A percentile compares a stretch with the other conserved stretches of the same genome.
Conservation (phyloP, 2,329 filamentous ascomycete genomes). For the Diaporthe destruens region DNA sequence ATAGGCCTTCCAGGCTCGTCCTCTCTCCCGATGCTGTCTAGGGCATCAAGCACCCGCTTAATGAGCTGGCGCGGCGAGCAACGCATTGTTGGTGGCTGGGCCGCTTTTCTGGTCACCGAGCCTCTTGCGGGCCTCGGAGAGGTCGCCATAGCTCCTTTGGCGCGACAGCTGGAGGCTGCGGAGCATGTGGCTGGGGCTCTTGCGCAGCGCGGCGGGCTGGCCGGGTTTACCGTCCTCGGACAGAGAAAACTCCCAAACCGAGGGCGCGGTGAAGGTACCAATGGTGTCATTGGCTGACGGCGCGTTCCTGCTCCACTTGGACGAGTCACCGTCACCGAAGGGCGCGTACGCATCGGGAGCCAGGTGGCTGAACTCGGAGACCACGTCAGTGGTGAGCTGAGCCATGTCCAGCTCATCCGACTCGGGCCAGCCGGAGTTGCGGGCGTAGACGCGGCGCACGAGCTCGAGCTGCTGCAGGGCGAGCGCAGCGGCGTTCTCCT, state of each 20-base stretch:
- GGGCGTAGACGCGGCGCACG: slow-evolving; percentile 41
- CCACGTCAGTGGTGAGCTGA: slow-evolving; percentile 39
- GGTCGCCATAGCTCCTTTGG: slow-evolving; percentile 41
- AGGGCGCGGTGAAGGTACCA: slow-evolving; percentile 39
- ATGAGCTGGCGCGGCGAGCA: slow-evolving; percentile 41
- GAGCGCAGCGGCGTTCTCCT: slow-evolving; percentile 41
- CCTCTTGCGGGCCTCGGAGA: slow-evolving; percentile 39
- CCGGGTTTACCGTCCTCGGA: slow-evolving; percentile 40
- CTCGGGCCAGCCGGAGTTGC: slow-evolving; percentile 42
- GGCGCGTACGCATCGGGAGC: slow-evolving; percentile 38
- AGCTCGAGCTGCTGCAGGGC: slow-evolving; percentile 42
- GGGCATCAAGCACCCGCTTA: slow-evolving; percentile 24
- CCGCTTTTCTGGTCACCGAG: slow-evolving; percentile 38
- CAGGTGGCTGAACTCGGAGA: slow-evolving; percentile 40
- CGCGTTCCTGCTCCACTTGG: slow-evolving; percentile 40
- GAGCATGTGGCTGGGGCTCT: slow-evolving; percentile 42
- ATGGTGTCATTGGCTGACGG: slow-evolving; percentile 35
- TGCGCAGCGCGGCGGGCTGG: slow-evolving; percentile 40
- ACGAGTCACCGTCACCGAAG: slow-evolving; percentile 41
- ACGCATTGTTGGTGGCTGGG: slow-evolving; percentile 25
- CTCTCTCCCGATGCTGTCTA: neutral
- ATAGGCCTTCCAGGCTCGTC: slow-evolving; percentile 11
- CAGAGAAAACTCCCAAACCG: slow-evolving; percentile 41
- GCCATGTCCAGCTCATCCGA: slow-evolving; percentile 40
- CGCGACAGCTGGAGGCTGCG: slow-evolving; percentile 41